These are phyloP conservation scores for Helichrysum umbraculigerum DNA, from an alignment of 129 eudicot genomes.

Conservation along the genomic window DNA sequence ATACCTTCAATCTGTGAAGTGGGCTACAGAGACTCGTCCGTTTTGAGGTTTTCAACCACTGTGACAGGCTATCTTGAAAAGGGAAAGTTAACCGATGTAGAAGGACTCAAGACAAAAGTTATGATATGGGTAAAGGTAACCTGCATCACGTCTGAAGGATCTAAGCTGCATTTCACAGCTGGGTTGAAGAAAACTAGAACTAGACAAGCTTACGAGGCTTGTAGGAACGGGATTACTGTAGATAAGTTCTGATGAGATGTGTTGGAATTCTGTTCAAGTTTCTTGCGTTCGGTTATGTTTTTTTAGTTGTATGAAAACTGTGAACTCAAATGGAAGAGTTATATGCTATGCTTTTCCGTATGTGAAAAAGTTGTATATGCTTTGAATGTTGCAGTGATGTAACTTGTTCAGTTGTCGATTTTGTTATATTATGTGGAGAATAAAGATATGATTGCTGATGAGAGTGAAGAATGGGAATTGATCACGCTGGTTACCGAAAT, in stretches of 20 bases:
- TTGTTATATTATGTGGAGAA: not conserved
- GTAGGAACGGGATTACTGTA: slow-evolving; percentile 62
- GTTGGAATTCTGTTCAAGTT: not conserved
- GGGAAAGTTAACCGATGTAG: slow-evolving; percentile 76
- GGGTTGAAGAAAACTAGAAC: slow-evolving; percentile 75
- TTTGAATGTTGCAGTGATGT: slow-evolving; percentile 16
- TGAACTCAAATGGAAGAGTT: slow-evolving; percentile 17
- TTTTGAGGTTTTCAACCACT: slow-evolving; percentile 60
- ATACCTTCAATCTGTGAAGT: slow-evolving; percentile 85
- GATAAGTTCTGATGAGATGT: slow-evolving; percentile 55
- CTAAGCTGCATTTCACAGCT: slow-evolving; percentile 73
- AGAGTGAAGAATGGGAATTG: not conserved
- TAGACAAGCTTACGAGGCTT: slow-evolving; percentile 76
- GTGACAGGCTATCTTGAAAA: slow-evolving; percentile 87
- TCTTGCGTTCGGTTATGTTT: not conserved
- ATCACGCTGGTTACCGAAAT: not conserved
- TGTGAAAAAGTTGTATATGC: slow-evolving; percentile 21
- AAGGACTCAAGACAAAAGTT: slow-evolving; percentile 87
- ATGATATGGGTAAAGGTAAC: slow-evolving; percentile 83
- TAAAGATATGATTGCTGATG: not conserved
- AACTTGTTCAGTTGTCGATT: not conserved
- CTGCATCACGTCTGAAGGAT: slow-evolving; percentile 58
- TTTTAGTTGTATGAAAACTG: not conserved
- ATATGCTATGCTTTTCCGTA: not conserved
- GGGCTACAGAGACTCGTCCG: slow-evolving; percentile 84